Conservation (phyloP, 2,329 filamentous ascomycete species). For the Aspergillus neoniger region DNA sequence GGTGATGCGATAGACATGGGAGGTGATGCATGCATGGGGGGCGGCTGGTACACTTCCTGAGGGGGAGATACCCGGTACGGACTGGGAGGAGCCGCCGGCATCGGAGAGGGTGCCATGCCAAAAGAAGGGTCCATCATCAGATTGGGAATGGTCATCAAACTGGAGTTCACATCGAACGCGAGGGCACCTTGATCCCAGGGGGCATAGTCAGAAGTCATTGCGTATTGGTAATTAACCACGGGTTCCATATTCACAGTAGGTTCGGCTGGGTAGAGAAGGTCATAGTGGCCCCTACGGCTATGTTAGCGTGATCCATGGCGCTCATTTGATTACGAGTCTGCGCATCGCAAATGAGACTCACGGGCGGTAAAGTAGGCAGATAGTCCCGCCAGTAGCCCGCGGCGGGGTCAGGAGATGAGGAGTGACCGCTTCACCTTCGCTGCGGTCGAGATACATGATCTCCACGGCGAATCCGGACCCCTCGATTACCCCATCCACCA, state of each 20-base stretch:
- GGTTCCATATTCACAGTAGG: slow-evolving; percentile 40
- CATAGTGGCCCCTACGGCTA: slow-evolving; percentile 74
- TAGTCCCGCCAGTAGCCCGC: slow-evolving; percentile 56
- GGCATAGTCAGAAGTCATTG: slow-evolving; percentile 41
- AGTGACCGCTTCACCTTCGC: slow-evolving; percentile 71
- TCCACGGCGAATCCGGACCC: slow-evolving; percentile 78
- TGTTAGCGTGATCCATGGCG: slow-evolving; percentile 22
- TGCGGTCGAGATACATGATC: slow-evolving; percentile 88
- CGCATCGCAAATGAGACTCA: slow-evolving; percentile 41
- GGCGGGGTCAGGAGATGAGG: slow-evolving; percentile 44
- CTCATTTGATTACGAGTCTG: neutral
- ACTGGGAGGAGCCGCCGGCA: slow-evolving; percentile 34
- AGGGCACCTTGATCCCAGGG: slow-evolving; percentile 41
- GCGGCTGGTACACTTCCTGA: slow-evolving; percentile 39
- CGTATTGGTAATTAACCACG: slow-evolving; percentile 45
- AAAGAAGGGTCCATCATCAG: slow-evolving; percentile 41
- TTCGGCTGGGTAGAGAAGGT: slow-evolving; percentile 78
- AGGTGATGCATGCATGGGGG: slow-evolving; percentile 31
- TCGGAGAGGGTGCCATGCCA: slow-evolving; percentile 30
- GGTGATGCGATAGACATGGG: slow-evolving; percentile 30
- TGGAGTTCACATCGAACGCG: slow-evolving; percentile 43
- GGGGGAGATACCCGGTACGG: slow-evolving; percentile 34
- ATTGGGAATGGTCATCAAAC: slow-evolving; percentile 44
- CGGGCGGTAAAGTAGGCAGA: slow-evolving; percentile 69
- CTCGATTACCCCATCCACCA: slow-evolving; percentile 77